Evolutionary conservation across 139 green algal genomes (phyloP), one percentile per base, ranked within the genome.

Genomic region (Tetradesmus lagerheimii): DNA sequence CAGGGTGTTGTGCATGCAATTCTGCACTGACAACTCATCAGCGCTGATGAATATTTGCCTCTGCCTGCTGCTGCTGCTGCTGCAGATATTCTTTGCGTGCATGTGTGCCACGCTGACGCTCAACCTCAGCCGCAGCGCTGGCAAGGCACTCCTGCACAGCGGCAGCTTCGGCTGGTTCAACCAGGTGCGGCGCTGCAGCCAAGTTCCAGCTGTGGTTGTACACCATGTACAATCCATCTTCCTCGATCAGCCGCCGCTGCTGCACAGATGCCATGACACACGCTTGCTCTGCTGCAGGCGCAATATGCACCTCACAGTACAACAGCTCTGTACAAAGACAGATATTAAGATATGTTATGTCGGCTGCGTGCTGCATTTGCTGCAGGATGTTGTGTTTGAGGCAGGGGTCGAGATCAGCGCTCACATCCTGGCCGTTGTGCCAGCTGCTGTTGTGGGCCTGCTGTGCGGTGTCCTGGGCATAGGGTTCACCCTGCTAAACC

Each of bases 401-500:
- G 91, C 89, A 37, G 90, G 91, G 15, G 35, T 95, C 29, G 91
- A 92, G 45, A 90, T 95, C 71, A 93, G 87, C 41, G 95, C 93
- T 9, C 97, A 99, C 91, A 93, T 97, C 53, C 89, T 97, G 53
- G 94, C 96, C 0, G 90, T 98, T 15, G 35, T 96, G 1, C 97
- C 97, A 0, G 96, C 97, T 0, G 93, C 92, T 1, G 79, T 96
- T 37, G 95, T 97, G 53, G 97, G 97, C 35, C 79, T 97, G 39
- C 82, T 94, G 35, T 95, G 93, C 34, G 97, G 97, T 47, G 62
- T 96, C 41, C 82, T 96, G 38, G 95, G 93, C 57, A 95, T 96
- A 35, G 80, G 88, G 5, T 98, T 98, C 94, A 98, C 96, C 0
- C 76, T 95, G 23, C 62, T 98, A 37, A 98, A 98, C 93, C 84